A percentile compares a stretch with the other conserved stretches of the same genome.
phyloP scores from a whole-genome alignment of 495 filamentous ascomycete species.

The Aspergillus cavernicola region DNA sequence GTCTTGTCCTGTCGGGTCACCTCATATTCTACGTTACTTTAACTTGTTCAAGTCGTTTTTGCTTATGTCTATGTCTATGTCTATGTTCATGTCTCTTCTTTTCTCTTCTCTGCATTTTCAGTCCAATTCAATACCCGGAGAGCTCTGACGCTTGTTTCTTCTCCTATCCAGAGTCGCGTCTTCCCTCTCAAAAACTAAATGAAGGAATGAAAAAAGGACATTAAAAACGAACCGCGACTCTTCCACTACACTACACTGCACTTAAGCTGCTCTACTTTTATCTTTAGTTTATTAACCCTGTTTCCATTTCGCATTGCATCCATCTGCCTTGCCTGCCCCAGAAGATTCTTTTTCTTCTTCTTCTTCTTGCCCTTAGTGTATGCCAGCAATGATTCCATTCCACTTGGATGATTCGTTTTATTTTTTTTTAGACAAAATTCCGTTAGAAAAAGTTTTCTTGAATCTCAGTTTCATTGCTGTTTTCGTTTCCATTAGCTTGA shows the following conservation, averaged over 20 bases:
- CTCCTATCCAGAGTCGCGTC: background rate
- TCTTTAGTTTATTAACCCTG: too few relatives aligned
- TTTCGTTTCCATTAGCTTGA: too few relatives aligned
- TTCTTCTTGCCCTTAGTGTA: too few relatives aligned
- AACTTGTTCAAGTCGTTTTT: background rate
- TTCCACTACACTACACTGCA: too few relatives aligned
- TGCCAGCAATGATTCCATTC: background rate
- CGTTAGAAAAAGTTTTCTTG: conserved; percentile 20
- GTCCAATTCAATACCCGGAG: conserved; percentile 28
- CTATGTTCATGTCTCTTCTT: conserved; percentile 11
- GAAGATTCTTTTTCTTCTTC: conserved; percentile 8
- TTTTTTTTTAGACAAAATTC: conserved; percentile 22
- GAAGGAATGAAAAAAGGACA: background rate
- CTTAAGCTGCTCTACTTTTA: too few relatives aligned
- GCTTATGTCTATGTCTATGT: conserved; percentile 3
- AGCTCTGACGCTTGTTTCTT: conserved; percentile 14
- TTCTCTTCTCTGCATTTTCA: conserved; percentile 10
- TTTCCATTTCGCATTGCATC: conserved; percentile 19
- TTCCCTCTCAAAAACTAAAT: too few relatives aligned
- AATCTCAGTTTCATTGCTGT: background rate
- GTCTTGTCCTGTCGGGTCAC: too few relatives aligned
- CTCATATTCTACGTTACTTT: background rate
- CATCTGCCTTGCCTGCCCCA: conserved; percentile 17
- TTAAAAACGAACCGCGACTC: too few relatives aligned
- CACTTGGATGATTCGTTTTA: too few relatives aligned